phyloP scores from a whole-genome alignment of 495 filamentous ascomycete species.

The Aspergillus wentii region DNA sequence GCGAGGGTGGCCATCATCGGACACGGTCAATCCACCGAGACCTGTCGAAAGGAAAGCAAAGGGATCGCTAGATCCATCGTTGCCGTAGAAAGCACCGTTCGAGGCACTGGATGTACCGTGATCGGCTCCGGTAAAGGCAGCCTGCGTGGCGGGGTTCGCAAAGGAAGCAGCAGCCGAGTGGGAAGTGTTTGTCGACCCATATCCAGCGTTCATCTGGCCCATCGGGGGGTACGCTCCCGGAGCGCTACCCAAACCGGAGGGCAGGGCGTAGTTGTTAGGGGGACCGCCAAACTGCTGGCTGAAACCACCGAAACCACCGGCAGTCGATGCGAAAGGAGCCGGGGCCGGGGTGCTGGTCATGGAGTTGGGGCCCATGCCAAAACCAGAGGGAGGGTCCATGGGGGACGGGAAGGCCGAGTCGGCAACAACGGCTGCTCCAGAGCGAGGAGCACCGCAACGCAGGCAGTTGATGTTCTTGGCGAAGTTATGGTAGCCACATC shows the following conservation, averaged over 20 bases:
- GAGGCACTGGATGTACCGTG: slow-evolving; percentile 54
- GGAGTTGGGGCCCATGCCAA: slow-evolving; percentile 70
- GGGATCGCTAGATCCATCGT: slow-evolving; percentile 67
- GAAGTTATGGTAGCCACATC: slow-evolving; percentile 99
- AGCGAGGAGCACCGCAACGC: slow-evolving; percentile 90
- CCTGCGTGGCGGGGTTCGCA: slow-evolving; percentile 87
- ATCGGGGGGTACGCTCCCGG: slow-evolving; percentile 78
- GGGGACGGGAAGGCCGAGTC: slow-evolving; percentile 89
- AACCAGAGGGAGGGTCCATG: slow-evolving; percentile 79
- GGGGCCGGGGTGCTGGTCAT: slow-evolving; percentile 83
- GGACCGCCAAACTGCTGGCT: slow-evolving; percentile 84
- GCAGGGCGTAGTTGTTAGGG: slow-evolving; percentile 83
- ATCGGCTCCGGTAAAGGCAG: slow-evolving; percentile 82
- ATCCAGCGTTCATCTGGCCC: slow-evolving; percentile 64
- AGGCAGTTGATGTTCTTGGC: slow-evolving; percentile 98
- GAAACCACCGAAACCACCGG: slow-evolving; percentile 73
- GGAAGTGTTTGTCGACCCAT: slow-evolving; percentile 58
- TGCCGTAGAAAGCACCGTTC: slow-evolving; percentile 53
- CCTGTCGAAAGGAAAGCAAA: slow-evolving; percentile 87
- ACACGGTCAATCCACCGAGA: slow-evolving; percentile 74
- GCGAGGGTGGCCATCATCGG: slow-evolving; percentile 68
- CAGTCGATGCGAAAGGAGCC: slow-evolving; percentile 68
- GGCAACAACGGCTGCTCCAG: slow-evolving; percentile 86
- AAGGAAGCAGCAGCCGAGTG: slow-evolving; percentile 86
- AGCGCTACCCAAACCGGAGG: slow-evolving; percentile 79